These are phyloP conservation scores for Gracilaria gracilis DNA, from an alignment of 23 red algal species.

Conservation along the genomic window DNA sequence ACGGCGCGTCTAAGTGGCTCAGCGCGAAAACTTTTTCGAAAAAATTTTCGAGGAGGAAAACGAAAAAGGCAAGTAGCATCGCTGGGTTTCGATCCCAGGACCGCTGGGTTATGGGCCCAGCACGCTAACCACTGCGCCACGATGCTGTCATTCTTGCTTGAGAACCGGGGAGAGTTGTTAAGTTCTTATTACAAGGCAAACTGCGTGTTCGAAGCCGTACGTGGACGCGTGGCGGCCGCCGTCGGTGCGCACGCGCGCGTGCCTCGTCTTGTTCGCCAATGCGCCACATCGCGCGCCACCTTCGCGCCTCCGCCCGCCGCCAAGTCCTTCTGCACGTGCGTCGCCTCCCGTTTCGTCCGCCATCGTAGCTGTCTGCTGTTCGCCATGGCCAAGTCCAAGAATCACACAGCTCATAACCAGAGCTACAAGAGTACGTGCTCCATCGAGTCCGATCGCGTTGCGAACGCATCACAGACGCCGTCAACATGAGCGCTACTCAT, in stretches of 20 bases:
- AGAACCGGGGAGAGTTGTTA: too few relatives aligned
- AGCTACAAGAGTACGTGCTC: conserved; percentile 72
- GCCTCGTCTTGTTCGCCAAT: not conserved
- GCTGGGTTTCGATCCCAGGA: conserved; percentile 85
- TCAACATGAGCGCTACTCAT: too few relatives aligned
- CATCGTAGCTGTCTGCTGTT: not conserved
- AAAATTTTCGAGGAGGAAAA: too few relatives aligned
- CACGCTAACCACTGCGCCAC: conserved; percentile 85
- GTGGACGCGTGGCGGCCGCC: conserved; percentile 20
- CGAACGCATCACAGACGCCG: too few relatives aligned
- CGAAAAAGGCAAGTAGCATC: too few relatives aligned
- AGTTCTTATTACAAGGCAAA: too few relatives aligned
- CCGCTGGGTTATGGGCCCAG: conserved; percentile 86
- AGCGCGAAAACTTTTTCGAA: too few relatives aligned
- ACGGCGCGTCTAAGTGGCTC: too few relatives aligned
- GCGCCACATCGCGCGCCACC: not conserved
- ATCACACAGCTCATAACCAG: conserved; percentile 97
- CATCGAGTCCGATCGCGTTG: not conserved
- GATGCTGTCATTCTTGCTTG: conserved; percentile 51
- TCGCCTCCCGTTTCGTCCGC: not conserved
- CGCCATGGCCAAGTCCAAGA: conserved; percentile 97
- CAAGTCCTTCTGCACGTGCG: not conserved
- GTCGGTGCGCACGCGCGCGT: not conserved
- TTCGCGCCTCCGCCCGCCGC: not conserved
- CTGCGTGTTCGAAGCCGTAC: too few relatives aligned